Conservation (phyloP, 2,329 filamentous ascomycete species). For the Arthrobotrys pseudoclavata region DNA sequence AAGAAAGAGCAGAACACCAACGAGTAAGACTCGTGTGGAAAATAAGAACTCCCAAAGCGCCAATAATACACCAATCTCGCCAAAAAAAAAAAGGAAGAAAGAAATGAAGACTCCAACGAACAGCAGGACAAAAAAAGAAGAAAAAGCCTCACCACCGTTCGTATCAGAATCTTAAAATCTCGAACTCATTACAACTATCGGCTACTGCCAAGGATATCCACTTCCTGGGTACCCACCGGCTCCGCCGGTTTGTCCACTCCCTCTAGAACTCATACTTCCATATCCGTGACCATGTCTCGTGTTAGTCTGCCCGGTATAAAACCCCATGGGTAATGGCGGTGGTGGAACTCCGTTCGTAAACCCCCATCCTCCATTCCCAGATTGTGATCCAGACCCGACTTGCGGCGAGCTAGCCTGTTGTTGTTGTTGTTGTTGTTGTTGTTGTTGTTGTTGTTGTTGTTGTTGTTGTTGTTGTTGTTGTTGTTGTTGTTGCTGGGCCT, state of each 20-base stretch:
- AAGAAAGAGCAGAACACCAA: not conserved
- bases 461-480: slow-evolving; percentile 21
- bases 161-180: not conserved
- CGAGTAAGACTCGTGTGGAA: not conserved
- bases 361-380: slow-evolving; percentile 52
- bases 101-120: not conserved
- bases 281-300: slow-evolving; percentile 50
- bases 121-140: not conserved
- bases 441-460: slow-evolving; percentile 32
- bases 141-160: not conserved
- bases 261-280: slow-evolving; percentile 56
- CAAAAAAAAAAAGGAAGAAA: slow-evolving; percentile 12
- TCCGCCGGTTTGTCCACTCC: slow-evolving; percentile 44
- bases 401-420: slow-evolving; percentile 29
- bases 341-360: slow-evolving; percentile 48
- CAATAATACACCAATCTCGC: slow-evolving; percentile 10
- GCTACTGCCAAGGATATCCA: slow-evolving; percentile 53
- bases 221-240: slow-evolving; percentile 47
- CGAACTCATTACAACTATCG: not conserved
- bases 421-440: slow-evolving; percentile 28
- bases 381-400: slow-evolving; percentile 33
- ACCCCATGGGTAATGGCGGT: slow-evolving; percentile 51
- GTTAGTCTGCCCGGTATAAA: slow-evolving; percentile 55
- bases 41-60: not conserved
- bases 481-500: slow-evolving; percentile 32